These are phyloP conservation scores for Boletus bicolor DNA, from an alignment of 768 basidiomycete species.

Conservation along the genomic window DNA sequence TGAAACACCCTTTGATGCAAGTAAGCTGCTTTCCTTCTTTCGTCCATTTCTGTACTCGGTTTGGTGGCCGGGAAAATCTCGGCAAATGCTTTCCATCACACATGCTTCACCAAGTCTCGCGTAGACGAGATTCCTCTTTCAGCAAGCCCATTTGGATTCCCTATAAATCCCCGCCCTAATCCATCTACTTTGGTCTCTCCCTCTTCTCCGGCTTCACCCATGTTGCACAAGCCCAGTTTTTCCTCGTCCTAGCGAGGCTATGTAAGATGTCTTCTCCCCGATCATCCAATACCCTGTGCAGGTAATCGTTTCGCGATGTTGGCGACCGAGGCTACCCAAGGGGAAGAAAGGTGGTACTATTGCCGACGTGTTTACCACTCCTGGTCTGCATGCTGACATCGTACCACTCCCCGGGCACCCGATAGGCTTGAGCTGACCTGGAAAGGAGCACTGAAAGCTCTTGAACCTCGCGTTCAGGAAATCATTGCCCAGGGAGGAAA, in stretches of 20 bases:
- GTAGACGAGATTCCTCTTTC: neutral
- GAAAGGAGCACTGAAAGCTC: constrained; percentile 44
- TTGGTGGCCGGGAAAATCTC: neutral
- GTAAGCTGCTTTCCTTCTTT: too few relatives aligned
- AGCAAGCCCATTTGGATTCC: neutral
- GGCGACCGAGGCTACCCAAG: constrained; percentile 8
- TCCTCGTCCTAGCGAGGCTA: too few relatives aligned
- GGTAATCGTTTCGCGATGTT: constrained; percentile 4
- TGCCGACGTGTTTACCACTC: constrained; percentile 44
- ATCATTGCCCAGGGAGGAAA: constrained; percentile 49
- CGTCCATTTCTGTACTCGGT: neutral
- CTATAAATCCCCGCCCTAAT: neutral
- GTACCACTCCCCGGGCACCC: constrained; percentile 40
- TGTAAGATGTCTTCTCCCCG: too few relatives aligned
- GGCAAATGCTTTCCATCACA: neutral
- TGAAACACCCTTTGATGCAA: too few relatives aligned
- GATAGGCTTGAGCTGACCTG: constrained; percentile 36
- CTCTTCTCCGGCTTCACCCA: too few relatives aligned
- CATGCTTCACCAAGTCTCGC: neutral
- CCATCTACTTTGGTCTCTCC: neutral
- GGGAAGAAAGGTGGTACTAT: constrained; percentile 38
- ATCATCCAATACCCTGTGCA: neutral
- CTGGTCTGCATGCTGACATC: constrained; percentile 36
- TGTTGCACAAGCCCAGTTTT: too few relatives aligned
- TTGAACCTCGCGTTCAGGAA: constrained; percentile 45